Base-by-base conservation (phyloP, 1,139 yeast species). In the Diutina mesorugosa region DNA sequence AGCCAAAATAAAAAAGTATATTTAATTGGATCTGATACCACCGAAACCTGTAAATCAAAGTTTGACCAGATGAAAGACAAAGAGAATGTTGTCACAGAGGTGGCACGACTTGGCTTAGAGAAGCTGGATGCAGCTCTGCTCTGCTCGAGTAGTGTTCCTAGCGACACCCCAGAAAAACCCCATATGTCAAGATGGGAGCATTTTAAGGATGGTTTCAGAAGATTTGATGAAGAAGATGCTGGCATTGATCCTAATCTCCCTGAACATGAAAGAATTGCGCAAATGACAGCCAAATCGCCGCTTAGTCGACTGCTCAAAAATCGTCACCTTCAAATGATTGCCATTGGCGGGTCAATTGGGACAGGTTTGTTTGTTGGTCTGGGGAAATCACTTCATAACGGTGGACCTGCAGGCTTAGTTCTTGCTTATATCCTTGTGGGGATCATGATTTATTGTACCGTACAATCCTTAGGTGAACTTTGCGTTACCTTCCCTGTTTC, bases 291-390 rank as follows among this genome's bases (percentile, higher is more conserved):
- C 28, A 78, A 79, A 64, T 76, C 91, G 29, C 95, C 95, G 1
- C 77, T 88, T 60, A 73, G 82, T 55, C 76, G 89, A 66, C 75
- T 80, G 51, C 76, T 87, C 58, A 83, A 84, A 62, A 74, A 71
- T 53, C 76, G 88, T 71, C 83, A 87, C 74, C 72, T 88, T 63
- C 87, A 85, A 66, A 86, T 88, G 89, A 84, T 89, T 67, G 95
- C 95, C 55, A 84, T 89, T 63, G 96, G 96, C 66, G 95, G 95
- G 61, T 79, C 90, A 56, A 87, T 89, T 61, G 96, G 96, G 70
- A 95, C 7, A 91, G 90, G 54, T 70, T 54, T 54, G 45, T 54
- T 54, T 29, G 47, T 54, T 7, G 55, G 55, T 29, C 14, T 18
- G 21, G 55, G 55, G 6, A 29, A 45, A 26, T 12, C 46, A 12